phyloP scores from a whole-genome alignment of 2,329 filamentous ascomycete species.

The Ascochyta rabiei region DNA sequence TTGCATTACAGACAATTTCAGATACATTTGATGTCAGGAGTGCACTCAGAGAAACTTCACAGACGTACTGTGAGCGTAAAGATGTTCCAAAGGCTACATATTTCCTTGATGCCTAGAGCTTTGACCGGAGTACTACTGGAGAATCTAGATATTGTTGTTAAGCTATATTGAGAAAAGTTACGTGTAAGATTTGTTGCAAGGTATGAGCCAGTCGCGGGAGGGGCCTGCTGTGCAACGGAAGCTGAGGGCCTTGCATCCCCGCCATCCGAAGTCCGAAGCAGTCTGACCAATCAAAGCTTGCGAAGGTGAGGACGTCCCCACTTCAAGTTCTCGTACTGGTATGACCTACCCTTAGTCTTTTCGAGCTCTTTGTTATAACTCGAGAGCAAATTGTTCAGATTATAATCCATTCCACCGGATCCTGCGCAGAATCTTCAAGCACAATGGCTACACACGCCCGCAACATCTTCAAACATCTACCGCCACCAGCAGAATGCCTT shows the following conservation, averaged over 20 bases:
- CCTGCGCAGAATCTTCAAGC: not conserved
- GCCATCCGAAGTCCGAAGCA: conserved; percentile 15
- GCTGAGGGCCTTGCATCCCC: conserved; percentile 8
- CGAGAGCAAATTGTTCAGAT: not conserved
- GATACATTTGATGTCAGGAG: too few species aligned
- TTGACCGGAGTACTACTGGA: too few species aligned
- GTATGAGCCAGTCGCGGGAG: not conserved
- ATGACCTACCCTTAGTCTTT: not conserved
- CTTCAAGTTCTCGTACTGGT: not conserved
- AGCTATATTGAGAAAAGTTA: not conserved
- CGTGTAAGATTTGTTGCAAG: not conserved
- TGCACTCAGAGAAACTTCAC: too few species aligned
- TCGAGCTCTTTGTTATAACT: not conserved
- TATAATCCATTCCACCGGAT: not conserved
- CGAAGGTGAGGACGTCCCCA: not conserved
- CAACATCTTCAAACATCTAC: conserved; percentile 27
- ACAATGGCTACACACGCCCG: conserved; percentile 22
- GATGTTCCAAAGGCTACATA: too few species aligned
- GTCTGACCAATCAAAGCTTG: conserved; percentile 2
- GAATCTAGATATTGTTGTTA: too few species aligned
- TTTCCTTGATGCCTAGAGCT: too few species aligned
- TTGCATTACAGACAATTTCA: too few species aligned
- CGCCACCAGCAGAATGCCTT: conserved; percentile 33
- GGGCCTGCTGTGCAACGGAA: not conserved
- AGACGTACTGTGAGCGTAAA: too few species aligned